Conservation (phyloP, 1,284 basidiomycete genomes). For the Blastosporella zonata region DNA sequence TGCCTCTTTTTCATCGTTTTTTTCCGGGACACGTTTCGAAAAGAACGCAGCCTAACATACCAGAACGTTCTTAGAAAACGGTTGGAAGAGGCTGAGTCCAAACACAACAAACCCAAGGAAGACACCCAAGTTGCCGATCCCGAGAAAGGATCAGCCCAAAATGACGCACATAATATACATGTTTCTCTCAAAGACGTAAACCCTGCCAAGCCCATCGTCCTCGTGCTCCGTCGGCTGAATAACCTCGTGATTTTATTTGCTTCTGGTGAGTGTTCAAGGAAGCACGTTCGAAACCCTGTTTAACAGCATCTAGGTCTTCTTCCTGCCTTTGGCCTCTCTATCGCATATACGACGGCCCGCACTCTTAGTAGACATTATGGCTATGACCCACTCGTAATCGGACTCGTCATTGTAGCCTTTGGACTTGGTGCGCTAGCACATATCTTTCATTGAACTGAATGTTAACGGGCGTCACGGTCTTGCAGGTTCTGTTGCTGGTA, state of each 20-base stretch:
- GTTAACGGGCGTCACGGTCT: not conserved
- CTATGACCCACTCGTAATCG: constrained; percentile 70
- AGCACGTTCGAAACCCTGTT: not conserved
- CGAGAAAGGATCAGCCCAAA: constrained; percentile 12
- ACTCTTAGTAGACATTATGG: constrained; percentile 64
- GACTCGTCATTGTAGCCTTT: constrained; percentile 72
- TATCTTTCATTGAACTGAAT: not conserved
- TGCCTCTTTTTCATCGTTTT: constrained; percentile 60
- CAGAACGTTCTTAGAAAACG: constrained; percentile 52
- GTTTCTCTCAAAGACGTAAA: constrained; percentile 74
- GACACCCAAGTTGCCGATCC: constrained; percentile 2
- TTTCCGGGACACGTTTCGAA: constrained; percentile 81
- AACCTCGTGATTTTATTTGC: constrained; percentile 67
- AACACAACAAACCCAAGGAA: constrained; percentile 1
- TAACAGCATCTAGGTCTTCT: constrained; percentile 46
- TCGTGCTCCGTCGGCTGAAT: constrained; percentile 58
- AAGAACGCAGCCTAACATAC: constrained; percentile 76
- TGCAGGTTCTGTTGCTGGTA: constrained; percentile 64
- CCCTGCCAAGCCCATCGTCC: constrained; percentile 58
- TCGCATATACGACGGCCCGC: constrained; percentile 70
- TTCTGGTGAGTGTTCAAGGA: constrained; percentile 51
- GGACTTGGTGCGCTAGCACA: constrained; percentile 52
- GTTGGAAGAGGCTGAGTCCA: constrained; percentile 19
- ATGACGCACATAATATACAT: constrained; percentile 34
- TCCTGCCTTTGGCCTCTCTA: constrained; percentile 71